These are phyloP conservation scores for Mucuna pruriens DNA, from an alignment of 306 rosid species.

Conservation along the genomic window DNA sequence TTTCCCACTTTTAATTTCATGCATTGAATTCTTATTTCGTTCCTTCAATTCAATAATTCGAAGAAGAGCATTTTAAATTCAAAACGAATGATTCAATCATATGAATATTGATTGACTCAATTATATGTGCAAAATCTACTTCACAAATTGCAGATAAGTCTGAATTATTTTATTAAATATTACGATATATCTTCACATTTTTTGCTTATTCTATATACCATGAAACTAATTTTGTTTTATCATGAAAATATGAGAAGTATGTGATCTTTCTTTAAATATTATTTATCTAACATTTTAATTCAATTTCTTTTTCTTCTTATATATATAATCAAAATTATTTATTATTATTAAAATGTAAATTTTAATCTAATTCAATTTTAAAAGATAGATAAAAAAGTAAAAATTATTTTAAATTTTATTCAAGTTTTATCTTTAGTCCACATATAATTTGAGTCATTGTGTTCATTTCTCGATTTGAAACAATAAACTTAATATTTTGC, in stretches of 20 bases:
- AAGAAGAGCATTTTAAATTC: not conserved
- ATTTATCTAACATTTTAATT: not conserved
- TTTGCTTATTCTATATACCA: not conserved
- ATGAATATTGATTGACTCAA: not conserved
- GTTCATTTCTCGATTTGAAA: no score
- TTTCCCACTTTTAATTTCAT: conserved; percentile 2
- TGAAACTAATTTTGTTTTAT: not conserved
- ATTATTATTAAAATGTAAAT: no score
- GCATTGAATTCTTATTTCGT: not conserved
- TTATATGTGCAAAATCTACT: not conserved
- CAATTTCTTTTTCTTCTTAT: no score
- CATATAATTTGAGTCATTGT: no score
- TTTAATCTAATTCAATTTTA: no score
- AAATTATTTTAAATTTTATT: no score
- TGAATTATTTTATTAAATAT: not conserved
- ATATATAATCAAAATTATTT: no score
- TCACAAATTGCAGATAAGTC: not conserved
- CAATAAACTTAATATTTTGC: no score
- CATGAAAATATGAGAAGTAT: not conserved
- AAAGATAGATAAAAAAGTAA: no score
- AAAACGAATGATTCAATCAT: not conserved
- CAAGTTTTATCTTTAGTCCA: no score
- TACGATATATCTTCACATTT: not conserved
- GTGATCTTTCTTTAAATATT: no score
- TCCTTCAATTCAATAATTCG: not conserved